A percentile compares a stretch with the other conserved stretches of the same genome.
Conservation (phyloP, 257 asterid genomes). For the Nicotiana knightiana region DNA sequence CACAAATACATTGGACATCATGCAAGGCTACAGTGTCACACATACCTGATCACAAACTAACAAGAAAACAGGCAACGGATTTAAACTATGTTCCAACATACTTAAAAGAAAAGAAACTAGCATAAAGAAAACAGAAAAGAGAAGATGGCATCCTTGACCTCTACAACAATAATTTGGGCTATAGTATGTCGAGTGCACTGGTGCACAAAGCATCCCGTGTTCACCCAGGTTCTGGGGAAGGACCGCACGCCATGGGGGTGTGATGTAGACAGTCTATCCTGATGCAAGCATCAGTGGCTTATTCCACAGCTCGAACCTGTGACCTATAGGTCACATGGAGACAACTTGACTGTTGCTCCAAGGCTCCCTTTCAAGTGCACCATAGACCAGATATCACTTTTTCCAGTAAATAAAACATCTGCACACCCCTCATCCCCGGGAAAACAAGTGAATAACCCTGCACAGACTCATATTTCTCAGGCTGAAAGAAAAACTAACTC, state of each 20-base stretch:
- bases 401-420: not conserved
- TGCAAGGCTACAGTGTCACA: not conserved
- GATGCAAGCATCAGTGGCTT: too few species aligned
- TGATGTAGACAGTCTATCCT: accelerated
- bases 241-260: too few species aligned
- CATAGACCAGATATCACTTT: not conserved
- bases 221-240: too few species aligned
- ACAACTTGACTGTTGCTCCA: too few species aligned
- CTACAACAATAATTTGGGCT: not conserved
- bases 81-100: not conserved
- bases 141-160: not conserved
- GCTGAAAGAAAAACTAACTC: not conserved
- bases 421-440: not conserved
- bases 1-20: not conserved
- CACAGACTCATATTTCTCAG: not conserved
- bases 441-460: not conserved
- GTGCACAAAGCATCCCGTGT: too few species aligned
- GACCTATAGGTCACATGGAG: too few species aligned
- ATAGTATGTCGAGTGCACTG: not conserved
- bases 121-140: not conserved
- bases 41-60: not conserved
- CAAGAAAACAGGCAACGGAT: not conserved
- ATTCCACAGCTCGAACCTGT: too few species aligned
- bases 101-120: not conserved
- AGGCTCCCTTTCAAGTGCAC: not conserved